These are phyloP conservation scores for Moesziomyces antarcticus DNA, from an alignment of 1,284 basidiomycete genomes.

Conservation along the genomic window DNA sequence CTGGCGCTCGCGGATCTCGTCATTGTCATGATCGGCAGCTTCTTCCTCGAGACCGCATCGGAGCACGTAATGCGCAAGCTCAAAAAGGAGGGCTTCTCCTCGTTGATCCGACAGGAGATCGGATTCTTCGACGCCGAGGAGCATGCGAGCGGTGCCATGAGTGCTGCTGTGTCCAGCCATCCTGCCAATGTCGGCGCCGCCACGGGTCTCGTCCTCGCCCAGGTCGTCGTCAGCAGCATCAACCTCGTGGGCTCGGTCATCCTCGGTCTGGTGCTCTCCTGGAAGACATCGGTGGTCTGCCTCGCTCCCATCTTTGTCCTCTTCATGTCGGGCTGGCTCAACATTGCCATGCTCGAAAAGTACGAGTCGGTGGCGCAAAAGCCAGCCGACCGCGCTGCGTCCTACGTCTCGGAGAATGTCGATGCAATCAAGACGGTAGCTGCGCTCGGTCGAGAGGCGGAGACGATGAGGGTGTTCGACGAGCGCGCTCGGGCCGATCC, in stretches of 20 bases:
- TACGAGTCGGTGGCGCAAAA: constrained; percentile 63
- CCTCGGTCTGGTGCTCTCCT: constrained; percentile 68
- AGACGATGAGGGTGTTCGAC: constrained; percentile 63
- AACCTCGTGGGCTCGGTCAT: constrained; percentile 68
- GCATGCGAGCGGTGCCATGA: constrained; percentile 68
- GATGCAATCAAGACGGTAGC: constrained; percentile 69
- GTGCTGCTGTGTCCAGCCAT: constrained; percentile 66
- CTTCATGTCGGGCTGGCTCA: constrained; percentile 59
- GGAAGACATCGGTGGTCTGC: constrained; percentile 67
- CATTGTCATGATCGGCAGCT: constrained; percentile 52
- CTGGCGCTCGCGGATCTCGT: constrained; percentile 49
- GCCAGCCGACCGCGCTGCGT: constrained; percentile 57
- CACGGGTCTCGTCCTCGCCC: constrained; percentile 68
- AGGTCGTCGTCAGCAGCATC: constrained; percentile 63
- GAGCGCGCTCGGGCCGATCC: constrained; percentile 39
- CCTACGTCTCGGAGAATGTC: constrained; percentile 69
- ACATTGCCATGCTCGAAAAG: constrained; percentile 65
- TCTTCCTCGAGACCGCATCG: constrained; percentile 60
- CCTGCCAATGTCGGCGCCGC: constrained; percentile 68
- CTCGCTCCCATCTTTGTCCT: constrained; percentile 66
- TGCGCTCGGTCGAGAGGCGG: constrained; percentile 68
- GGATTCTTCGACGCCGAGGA: constrained; percentile 65
- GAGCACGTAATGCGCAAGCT: constrained; percentile 56
- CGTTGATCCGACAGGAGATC: constrained; percentile 62
- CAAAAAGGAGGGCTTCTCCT: constrained; percentile 52